phyloP scores from a whole-genome alignment of 1,284 basidiomycete genomes.

The Marasmius tenuissimus region DNA sequence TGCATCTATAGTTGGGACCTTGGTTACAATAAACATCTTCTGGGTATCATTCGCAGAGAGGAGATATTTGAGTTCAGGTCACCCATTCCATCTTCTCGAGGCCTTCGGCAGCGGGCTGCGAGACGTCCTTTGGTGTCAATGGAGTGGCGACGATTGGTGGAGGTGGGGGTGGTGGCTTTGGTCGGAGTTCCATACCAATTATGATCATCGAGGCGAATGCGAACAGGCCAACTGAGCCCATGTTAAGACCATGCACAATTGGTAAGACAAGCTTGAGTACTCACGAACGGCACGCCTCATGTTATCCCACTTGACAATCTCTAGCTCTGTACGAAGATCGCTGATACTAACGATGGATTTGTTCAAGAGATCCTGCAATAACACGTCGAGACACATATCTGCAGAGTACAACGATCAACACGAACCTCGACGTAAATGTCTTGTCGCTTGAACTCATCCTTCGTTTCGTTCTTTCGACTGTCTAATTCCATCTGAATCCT shows the following conservation, averaged over 20 bases:
- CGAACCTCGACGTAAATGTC: slow-evolving; percentile 88
- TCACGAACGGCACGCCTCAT: slow-evolving; percentile 83
- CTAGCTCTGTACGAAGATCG: slow-evolving; percentile 84
- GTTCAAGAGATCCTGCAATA: slow-evolving; percentile 75
- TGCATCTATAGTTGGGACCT: background rate
- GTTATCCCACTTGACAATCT: slow-evolving; percentile 90
- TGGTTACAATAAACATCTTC: background rate
- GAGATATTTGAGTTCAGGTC: slow-evolving; percentile 21
- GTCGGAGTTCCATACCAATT: slow-evolving; percentile 64
- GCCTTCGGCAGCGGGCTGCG: slow-evolving; percentile 22
- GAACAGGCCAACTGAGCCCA: slow-evolving; percentile 52
- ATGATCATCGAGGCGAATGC: slow-evolving; percentile 68
- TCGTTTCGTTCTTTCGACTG: slow-evolving; percentile 91
- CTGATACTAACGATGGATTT: slow-evolving; percentile 84
- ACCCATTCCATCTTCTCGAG: slow-evolving; percentile 32
- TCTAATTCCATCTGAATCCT: slow-evolving; percentile 97
- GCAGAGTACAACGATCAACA: background rate
- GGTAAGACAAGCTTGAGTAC: slow-evolving; percentile 26
- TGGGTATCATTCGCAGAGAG: background rate
- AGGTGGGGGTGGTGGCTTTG: slow-evolving; percentile 36
- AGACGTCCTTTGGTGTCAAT: slow-evolving; percentile 18
- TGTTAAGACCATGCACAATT: slow-evolving; percentile 4
- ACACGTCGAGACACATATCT: slow-evolving; percentile 7
- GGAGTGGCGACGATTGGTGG: slow-evolving; percentile 18
- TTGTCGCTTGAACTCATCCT: slow-evolving; percentile 82